These are phyloP conservation scores for Sicyos edulis DNA, from an alignment of 306 rosid genomes.

Conservation along the genomic window DNA sequence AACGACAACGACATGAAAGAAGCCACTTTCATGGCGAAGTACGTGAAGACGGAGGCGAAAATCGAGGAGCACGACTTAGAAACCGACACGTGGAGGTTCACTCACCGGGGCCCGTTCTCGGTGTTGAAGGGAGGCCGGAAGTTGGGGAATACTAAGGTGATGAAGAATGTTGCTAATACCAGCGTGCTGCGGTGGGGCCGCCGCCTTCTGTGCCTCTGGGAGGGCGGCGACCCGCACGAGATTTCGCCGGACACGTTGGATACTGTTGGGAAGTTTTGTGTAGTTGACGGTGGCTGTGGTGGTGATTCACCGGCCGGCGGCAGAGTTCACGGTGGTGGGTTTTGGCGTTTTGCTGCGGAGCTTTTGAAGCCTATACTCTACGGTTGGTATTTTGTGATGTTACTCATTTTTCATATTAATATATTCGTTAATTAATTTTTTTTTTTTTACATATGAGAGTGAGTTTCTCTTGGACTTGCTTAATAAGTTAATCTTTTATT, in stretches of 20 bases:
- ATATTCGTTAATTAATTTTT: neutral
- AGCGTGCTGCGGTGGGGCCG: slow-evolving; percentile 74
- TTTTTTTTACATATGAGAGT: too few relatives aligned
- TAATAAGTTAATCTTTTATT: too few relatives aligned
- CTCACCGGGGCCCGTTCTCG: slow-evolving; percentile 5
- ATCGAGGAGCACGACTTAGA: too few relatives aligned
- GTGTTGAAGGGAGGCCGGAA: too few relatives aligned
- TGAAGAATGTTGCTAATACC: slow-evolving; percentile 96
- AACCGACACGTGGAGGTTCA: slow-evolving; percentile 5
- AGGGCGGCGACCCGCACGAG: slow-evolving; percentile 93
- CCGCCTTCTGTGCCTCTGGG: slow-evolving; percentile 77
- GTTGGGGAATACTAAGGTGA: slow-evolving; percentile 21
- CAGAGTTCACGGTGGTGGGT: slow-evolving; percentile 19
- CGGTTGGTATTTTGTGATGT: slow-evolving; percentile 33
- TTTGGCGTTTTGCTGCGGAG: slow-evolving; percentile 57
- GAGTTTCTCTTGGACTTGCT: too few relatives aligned
- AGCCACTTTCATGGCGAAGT: slow-evolving; percentile 71
- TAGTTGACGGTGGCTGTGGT: slow-evolving; percentile 27
- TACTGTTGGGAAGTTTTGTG: slow-evolving; percentile 44
- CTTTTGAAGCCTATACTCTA: slow-evolving; percentile 67
- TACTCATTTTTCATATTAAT: too few relatives aligned
- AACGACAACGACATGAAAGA: slow-evolving; percentile 28
- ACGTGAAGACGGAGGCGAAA: slow-evolving; percentile 68
- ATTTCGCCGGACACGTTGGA: slow-evolving; percentile 52
- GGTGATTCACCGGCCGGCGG: slow-evolving; percentile 19